These are phyloP conservation scores for Pseudocercospora fuligena DNA, from an alignment of 2,329 filamentous ascomycete species.

Conservation along the genomic window DNA sequence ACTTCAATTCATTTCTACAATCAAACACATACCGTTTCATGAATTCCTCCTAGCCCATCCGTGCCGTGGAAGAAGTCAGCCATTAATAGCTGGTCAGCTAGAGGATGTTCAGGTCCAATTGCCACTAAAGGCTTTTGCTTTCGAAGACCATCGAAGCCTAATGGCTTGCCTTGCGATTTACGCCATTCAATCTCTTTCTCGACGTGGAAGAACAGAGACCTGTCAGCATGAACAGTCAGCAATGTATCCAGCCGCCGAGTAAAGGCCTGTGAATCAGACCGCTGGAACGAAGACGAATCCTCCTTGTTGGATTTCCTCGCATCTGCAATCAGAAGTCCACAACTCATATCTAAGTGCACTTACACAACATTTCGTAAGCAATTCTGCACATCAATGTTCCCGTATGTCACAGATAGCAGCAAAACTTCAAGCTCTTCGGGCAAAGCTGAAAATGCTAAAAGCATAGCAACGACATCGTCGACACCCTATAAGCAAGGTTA, in stretches of 20 bases:
- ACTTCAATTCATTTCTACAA: background rate
- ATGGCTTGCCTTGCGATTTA: conserved; percentile 65
- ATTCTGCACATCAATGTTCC: conserved; percentile 86
- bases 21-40: conserved; percentile 45
- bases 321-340: no score
- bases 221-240: background rate
- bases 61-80: conserved; percentile 71
- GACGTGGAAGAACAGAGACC: conserved; percentile 84
- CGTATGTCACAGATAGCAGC: conserved; percentile 88
- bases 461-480: conserved; percentile 50
- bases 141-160: conserved; percentile 75
- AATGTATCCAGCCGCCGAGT: background rate
- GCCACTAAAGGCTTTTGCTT: conserved; percentile 74
- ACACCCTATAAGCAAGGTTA: conserved; percentile 10
- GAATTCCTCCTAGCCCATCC: conserved; percentile 56
- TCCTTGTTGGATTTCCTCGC: no score
- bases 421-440: conserved; percentile 84
- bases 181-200: conserved; percentile 90
- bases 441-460: conserved; percentile 81
- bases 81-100: conserved; percentile 78
- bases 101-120: conserved; percentile 81
- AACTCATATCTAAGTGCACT: background rate
- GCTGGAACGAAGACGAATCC: background rate
- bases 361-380: conserved; percentile 82
- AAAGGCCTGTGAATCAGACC: background rate